Conservation (phyloP, 2,329 filamentous ascomycete genomes). For the Fusarium nematophilum region DNA sequence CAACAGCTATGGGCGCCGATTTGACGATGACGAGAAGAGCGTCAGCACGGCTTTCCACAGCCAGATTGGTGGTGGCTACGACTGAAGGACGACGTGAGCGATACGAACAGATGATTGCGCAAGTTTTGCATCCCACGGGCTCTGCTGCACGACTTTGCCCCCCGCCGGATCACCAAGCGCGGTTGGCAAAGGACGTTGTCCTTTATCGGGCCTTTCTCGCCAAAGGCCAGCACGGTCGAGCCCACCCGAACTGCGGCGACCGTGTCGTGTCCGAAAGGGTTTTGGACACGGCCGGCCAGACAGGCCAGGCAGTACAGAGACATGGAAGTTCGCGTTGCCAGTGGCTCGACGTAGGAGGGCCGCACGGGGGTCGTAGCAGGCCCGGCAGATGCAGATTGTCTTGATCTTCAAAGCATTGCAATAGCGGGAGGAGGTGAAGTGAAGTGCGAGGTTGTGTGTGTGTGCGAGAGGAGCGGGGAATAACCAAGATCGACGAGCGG, state of each 20-base stretch:
- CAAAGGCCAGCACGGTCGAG: conserved; percentile 37
- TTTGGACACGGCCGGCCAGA: conserved; percentile 34
- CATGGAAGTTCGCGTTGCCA: conserved; percentile 32
- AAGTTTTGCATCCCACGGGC: conserved; percentile 44
- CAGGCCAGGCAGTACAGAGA: conserved; percentile 38
- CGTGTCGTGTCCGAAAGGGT: conserved; percentile 37
- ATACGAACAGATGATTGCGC: conserved; percentile 44
- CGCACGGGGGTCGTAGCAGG: conserved; percentile 34
- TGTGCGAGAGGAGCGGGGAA: conserved; percentile 3
- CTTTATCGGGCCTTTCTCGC: conserved; percentile 36
- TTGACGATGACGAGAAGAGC: conserved; percentile 95
- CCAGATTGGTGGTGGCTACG: conserved; percentile 79
- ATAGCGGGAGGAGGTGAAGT: conserved; percentile 30
- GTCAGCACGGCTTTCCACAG: conserved; percentile 97
- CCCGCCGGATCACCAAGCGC: conserved; percentile 35
- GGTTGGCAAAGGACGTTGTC: conserved; percentile 33
- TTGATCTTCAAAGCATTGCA: conserved; percentile 43
- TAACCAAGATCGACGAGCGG: conserved; percentile 16
- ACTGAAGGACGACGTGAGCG: conserved; percentile 54
- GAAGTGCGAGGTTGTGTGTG: conserved; percentile 14
- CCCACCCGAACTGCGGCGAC: conserved; percentile 33
- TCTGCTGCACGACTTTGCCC: conserved; percentile 39
- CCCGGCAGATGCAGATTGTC: conserved; percentile 45
- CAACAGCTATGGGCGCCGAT: conserved; percentile 76
- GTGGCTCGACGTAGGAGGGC: conserved; percentile 34